phyloP scores from a whole-genome alignment of 2,329 filamentous ascomycete genomes.

The Tolypocladium endophyticum region DNA sequence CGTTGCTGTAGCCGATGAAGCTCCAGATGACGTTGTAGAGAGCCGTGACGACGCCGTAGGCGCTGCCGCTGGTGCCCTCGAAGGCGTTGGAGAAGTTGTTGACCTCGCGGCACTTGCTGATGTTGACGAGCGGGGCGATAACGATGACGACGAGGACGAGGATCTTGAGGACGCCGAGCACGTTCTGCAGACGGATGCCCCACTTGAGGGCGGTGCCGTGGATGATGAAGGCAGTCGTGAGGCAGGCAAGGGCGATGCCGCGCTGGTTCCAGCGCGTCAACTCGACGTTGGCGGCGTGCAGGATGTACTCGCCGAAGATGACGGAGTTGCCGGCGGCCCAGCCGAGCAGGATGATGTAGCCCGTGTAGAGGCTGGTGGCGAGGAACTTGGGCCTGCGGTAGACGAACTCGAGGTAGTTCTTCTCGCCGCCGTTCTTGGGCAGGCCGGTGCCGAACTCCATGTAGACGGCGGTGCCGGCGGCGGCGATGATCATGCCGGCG shows the following conservation, averaged over 20 bases:
- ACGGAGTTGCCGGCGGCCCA: conserved; percentile 60
- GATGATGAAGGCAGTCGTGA: conserved; percentile 54
- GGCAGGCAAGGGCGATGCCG: conserved; percentile 54
- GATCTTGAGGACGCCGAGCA: conserved; percentile 57
- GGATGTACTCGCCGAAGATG: conserved; percentile 60
- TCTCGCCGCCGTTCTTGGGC: conserved; percentile 54
- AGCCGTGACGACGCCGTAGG: conserved; percentile 58
- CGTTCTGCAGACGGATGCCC: conserved; percentile 57
- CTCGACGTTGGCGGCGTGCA: conserved; percentile 52
- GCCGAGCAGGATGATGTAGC: conserved; percentile 52
- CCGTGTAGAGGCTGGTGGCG: conserved; percentile 47
- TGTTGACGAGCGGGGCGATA: conserved; percentile 49
- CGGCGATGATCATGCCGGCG: conserved; percentile 49
- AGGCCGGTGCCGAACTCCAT: conserved; percentile 57
- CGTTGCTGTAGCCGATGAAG: conserved; percentile 59
- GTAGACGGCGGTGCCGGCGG: conserved; percentile 52
- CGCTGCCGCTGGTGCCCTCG: conserved; percentile 52
- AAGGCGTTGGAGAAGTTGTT: conserved; percentile 56
- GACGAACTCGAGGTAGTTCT: conserved; percentile 57
- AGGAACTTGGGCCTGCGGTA: conserved; percentile 51
- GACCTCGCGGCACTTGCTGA: conserved; percentile 45
- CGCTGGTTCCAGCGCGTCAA: conserved; percentile 58
- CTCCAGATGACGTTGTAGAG: conserved; percentile 65
- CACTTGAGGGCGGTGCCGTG: conserved; percentile 54
- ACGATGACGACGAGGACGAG: conserved; percentile 55